These are phyloP conservation scores for Pseudogymnoascus sp. DNA, from an alignment of 2,329 filamentous ascomycete species.

Conservation along the genomic window DNA sequence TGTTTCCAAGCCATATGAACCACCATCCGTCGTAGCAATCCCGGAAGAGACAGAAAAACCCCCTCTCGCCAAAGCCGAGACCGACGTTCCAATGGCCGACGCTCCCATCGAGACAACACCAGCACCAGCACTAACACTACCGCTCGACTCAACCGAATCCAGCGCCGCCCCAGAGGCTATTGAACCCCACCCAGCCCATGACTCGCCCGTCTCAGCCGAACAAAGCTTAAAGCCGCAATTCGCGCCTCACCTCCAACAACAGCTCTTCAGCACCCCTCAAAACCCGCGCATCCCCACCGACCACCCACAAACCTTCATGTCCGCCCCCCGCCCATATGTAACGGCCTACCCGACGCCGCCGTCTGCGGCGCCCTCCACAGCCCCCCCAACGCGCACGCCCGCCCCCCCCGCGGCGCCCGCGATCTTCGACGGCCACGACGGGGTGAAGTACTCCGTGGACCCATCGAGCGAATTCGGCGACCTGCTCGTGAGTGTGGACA, in stretches of 20 bases:
- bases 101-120: background rate
- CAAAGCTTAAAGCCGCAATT: background rate
- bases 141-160: background rate
- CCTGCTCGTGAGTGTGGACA: background rate
- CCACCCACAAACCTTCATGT: background rate
- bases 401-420: background rate
- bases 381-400: background rate
- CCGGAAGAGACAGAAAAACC: background rate
- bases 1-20: no score
- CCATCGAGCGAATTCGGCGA: background rate
- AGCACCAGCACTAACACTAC: background rate
- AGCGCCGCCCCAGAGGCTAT: background rate
- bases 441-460: background rate
- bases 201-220: background rate
- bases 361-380: background rate
- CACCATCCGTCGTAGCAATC: background rate
- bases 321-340: background rate
- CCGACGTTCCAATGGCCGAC: background rate
- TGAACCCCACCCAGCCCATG: background rate
- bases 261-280: background rate
- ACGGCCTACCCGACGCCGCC: background rate
- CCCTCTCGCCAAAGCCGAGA: no score
- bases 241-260: background rate
- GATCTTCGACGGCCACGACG: background rate
- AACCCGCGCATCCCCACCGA: background rate